phyloP scores from a whole-genome alignment of 805 yeast species.

The Ogataea nakhonphanomensis region DNA sequence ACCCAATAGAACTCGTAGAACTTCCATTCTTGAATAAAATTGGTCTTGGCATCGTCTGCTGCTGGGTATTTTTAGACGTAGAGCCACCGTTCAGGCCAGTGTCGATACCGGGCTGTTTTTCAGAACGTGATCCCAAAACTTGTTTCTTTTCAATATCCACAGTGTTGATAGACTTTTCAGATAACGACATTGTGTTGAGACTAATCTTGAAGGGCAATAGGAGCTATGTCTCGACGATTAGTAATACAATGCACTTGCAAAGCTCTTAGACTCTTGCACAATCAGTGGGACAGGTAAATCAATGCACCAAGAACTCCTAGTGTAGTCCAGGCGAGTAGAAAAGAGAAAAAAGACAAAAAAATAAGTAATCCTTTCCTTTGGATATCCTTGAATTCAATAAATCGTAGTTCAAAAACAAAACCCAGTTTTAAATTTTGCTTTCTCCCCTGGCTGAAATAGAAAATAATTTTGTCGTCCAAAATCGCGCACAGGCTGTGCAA shows the following conservation, averaged over 20 bases:
- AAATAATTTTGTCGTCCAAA: slow-evolving; percentile 4
- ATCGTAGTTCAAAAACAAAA: slow-evolving; percentile 2
- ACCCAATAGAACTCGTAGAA: slow-evolving; percentile 10
- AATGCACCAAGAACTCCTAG: too few species aligned
- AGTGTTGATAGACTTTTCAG: slow-evolving; percentile 19
- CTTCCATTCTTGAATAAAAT: slow-evolving; percentile 19
- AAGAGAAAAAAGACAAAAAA: neutral
- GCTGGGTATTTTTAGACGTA: neutral
- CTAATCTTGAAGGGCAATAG: neutral
- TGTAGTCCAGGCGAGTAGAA: too few species aligned
- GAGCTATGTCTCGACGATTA: too few species aligned
- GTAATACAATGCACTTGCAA: too few species aligned
- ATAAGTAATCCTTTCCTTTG: neutral
- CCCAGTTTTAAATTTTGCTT: slow-evolving; percentile 6
- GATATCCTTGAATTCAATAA: slow-evolving; percentile 1
- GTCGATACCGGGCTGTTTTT: neutral
- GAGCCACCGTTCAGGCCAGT: too few species aligned
- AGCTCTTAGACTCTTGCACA: too few species aligned
- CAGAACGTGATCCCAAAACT: neutral
- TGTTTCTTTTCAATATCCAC: slow-evolving; percentile 4
- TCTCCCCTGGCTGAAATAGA: slow-evolving; percentile 2
- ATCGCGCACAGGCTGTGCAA: slow-evolving; percentile 14
- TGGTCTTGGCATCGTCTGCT: slow-evolving; percentile 18
- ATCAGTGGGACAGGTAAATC: neutral
- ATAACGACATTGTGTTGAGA: slow-evolving; percentile 14